Conservation (phyloP, 2,329 filamentous ascomycete species). For the Berkeleyomyces basicola region DNA sequence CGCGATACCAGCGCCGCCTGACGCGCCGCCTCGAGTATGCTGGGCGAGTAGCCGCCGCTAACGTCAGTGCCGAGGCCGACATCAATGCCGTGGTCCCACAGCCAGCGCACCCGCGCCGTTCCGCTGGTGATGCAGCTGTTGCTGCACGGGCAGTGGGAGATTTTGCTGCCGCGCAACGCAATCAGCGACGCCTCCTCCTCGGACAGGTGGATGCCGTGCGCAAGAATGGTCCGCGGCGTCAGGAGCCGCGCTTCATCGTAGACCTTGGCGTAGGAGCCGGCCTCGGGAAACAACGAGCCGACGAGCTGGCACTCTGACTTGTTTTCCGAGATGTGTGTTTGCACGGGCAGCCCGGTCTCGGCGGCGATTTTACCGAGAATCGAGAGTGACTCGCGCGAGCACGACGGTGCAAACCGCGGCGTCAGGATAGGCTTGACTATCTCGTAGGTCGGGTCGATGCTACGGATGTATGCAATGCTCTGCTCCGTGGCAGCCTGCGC, state of each 20-base stretch:
- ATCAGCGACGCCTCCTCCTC: constrained; percentile 51
- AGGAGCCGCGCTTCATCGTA: constrained; percentile 63
- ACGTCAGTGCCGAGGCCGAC: constrained; percentile 87
- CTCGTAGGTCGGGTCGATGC: constrained; percentile 45
- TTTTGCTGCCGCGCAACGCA: constrained; percentile 40
- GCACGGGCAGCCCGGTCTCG: constrained; percentile 49
- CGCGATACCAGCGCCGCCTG: constrained; percentile 67
- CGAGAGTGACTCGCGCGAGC: constrained; percentile 40
- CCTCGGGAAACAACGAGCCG: constrained; percentile 46
- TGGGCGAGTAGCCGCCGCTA: constrained; percentile 69
- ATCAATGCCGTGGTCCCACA: constrained; percentile 58
- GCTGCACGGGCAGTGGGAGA: constrained; percentile 75
- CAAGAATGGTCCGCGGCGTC: constrained; percentile 58
- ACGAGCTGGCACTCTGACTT: constrained; percentile 57
- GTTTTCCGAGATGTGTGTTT: constrained; percentile 88
- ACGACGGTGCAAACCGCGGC: constrained; percentile 49
- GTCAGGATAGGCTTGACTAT: constrained; percentile 71
- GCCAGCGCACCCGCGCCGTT: constrained; percentile 53
- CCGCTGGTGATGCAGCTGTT: constrained; percentile 75
- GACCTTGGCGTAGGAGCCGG: constrained; percentile 51
- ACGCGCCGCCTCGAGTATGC: constrained; percentile 65
- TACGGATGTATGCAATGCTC: constrained; percentile 48
- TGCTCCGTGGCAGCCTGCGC: constrained; percentile 39
- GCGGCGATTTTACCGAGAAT: constrained; percentile 47
- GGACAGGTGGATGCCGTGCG: constrained; percentile 66